phyloP scores from a whole-genome alignment of 148 eudicot species.

The Linanthus parryae region DNA sequence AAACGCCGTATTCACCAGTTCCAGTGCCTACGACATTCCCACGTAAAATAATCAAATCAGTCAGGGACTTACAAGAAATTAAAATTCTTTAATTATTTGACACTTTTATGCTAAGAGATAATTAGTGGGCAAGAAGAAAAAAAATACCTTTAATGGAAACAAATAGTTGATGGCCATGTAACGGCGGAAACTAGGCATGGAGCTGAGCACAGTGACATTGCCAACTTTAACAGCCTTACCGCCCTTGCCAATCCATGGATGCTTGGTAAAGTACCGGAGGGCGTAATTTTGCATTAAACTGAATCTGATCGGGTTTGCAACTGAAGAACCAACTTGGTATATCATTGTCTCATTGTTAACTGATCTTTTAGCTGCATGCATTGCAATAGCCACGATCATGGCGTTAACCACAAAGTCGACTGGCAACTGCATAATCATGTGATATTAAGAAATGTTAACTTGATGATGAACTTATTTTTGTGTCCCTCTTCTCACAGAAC shows the following conservation, averaged over 20 bases:
- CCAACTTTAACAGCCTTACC: slow-evolving; percentile 52
- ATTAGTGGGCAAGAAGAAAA: no score
- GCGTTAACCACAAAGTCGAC: slow-evolving; percentile 76
- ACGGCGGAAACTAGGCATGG: slow-evolving; percentile 46
- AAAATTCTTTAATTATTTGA: no score
- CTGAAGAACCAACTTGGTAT: slow-evolving; percentile 52
- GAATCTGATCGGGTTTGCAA: slow-evolving; percentile 28
- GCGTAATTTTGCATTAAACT: slow-evolving; percentile 17
- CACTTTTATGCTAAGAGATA: no score
- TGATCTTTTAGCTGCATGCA: slow-evolving; percentile 42
- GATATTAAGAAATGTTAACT: no score
- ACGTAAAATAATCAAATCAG: neutral
- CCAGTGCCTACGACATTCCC: slow-evolving; percentile 31
- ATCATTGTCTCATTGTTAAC: no score
- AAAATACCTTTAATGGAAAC: slow-evolving; percentile 57
- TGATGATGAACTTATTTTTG: no score
- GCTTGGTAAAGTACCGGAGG: slow-evolving; percentile 31
- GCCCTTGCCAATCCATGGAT: slow-evolving; percentile 49
- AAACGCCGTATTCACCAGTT: slow-evolving; percentile 35
- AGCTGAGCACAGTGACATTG: slow-evolving; percentile 25
- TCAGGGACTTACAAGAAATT: no score
- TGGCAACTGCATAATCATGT: slow-evolving; percentile 47
- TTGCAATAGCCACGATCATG: slow-evolving; percentile 52
- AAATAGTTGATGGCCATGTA: slow-evolving; percentile 48
- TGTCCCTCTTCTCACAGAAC: no score